phyloP scores from a whole-genome alignment of 768 basidiomycete genomes.

The Lentinula raphanica region DNA sequence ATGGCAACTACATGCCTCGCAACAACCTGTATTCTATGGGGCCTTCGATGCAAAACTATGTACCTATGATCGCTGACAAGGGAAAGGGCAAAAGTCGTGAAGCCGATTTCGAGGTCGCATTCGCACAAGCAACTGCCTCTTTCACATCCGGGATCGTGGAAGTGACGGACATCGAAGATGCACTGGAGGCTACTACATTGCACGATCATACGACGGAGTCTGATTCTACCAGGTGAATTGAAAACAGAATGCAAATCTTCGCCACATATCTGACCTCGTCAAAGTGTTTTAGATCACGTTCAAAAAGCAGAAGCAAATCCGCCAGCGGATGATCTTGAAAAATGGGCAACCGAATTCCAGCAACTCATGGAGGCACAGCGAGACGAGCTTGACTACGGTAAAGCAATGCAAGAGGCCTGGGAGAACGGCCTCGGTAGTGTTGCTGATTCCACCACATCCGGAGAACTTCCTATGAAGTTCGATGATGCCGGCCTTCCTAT shows the following conservation, averaged over 20 bases:
- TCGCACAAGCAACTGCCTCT: conserved; percentile 60
- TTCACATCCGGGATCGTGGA: conserved; percentile 50
- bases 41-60: conserved; percentile 30
- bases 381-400: conserved; percentile 61
- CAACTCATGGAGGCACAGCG: conserved; percentile 68
- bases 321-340: conserved; percentile 57
- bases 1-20: conserved; percentile 29
- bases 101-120: conserved; percentile 82
- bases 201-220: conserved; percentile 18
- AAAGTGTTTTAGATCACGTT: conserved; percentile 59
- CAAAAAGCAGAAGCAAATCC: conserved; percentile 55
- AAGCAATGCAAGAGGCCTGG: conserved; percentile 61
- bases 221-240: conserved; percentile 48
- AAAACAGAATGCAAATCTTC: not conserved
- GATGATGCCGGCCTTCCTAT: conserved; percentile 74
- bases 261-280: not conserved
- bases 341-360: conserved; percentile 83
- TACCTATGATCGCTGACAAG: conserved; percentile 21
- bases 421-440: conserved; percentile 48
- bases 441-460: conserved; percentile 23
- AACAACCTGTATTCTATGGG: conserved; percentile 27
- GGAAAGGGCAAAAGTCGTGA: conserved; percentile 68
- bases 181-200: conserved; percentile 30
- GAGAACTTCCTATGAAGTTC: conserved; percentile 38
- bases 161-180: conserved; percentile 34